phyloP scores from a whole-genome alignment of 371 early-diverging fungal genomes.

The Batkoa obscura region DNA sequence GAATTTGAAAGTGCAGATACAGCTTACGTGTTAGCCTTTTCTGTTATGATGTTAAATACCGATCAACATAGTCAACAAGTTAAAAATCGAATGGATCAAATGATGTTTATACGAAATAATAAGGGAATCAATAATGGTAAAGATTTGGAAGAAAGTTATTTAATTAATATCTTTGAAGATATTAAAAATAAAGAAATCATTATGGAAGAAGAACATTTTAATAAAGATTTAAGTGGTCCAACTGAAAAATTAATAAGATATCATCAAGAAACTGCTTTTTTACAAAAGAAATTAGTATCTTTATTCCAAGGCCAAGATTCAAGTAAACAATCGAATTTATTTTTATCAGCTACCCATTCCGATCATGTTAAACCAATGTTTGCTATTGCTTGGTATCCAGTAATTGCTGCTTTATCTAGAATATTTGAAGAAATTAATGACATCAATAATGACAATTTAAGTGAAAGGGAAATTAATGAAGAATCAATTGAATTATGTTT shows the following conservation, averaged over 20 bases:
- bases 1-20: slow-evolving; percentile 65
- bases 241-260: not conserved
- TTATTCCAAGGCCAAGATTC: slow-evolving; percentile 3
- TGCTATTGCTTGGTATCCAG: slow-evolving; percentile 74
- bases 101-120: slow-evolving; percentile 52
- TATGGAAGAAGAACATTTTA: slow-evolving; percentile 48
- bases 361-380: slow-evolving; percentile 92
- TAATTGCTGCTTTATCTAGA: slow-evolving; percentile 66
- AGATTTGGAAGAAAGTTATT: slow-evolving; percentile 46
- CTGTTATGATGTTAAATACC: slow-evolving; percentile 91
- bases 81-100: slow-evolving; percentile 57
- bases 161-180: slow-evolving; percentile 60
- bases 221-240: not conserved
- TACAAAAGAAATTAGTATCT: slow-evolving; percentile 5
- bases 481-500: slow-evolving; percentile 28
- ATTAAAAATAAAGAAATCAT: slow-evolving; percentile 74
- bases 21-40: slow-evolving; percentile 88
- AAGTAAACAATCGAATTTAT: slow-evolving; percentile 7
- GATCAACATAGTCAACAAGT: slow-evolving; percentile 81
- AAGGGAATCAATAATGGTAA: slow-evolving; percentile 78
- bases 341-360: slow-evolving; percentile 49
- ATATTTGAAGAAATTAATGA: slow-evolving; percentile 76
- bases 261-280: slow-evolving; percentile 2
- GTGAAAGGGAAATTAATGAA: slow-evolving; percentile 10
- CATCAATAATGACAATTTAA: slow-evolving; percentile 23